Conservation (phyloP, 805 yeast genomes). For the Ogataea trehaloabstinens region DNA sequence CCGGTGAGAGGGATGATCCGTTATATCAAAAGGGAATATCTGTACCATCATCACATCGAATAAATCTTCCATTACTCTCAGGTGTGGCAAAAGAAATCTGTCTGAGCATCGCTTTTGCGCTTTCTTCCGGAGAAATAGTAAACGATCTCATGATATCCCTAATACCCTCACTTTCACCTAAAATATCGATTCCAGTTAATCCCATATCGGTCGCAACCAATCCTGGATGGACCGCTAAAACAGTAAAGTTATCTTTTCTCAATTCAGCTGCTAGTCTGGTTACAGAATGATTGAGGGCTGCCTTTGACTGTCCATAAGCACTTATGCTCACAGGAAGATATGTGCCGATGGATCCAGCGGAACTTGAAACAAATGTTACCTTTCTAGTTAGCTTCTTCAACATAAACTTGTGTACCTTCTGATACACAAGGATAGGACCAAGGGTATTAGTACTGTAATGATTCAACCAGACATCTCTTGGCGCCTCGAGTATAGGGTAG, state of each 20-base stretch:
- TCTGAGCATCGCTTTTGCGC: background rate
- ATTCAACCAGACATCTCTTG: background rate
- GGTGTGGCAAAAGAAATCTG: conserved; percentile 1
- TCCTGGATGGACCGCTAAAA: conserved; percentile 10
- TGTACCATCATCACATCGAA: background rate
- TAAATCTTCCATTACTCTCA: conserved; percentile 2
- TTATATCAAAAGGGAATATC: conserved; percentile 1
- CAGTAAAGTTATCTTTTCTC: conserved; percentile 18
- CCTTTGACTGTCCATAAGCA: conserved; percentile 37
- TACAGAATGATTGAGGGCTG: conserved; percentile 33
- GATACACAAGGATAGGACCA: conserved; percentile 32
- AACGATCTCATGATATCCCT: background rate
- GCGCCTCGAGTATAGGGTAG: background rate
- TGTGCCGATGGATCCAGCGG: conserved; percentile 28
- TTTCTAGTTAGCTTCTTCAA: conserved; percentile 27
- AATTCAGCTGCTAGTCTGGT: conserved; percentile 28
- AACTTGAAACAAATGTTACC: conserved; percentile 29
- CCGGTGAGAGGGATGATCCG: no score
- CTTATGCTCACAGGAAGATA: conserved; percentile 19
- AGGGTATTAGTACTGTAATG: conserved; percentile 25
- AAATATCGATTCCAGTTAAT: background rate
- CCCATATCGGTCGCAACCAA: conserved; percentile 9
- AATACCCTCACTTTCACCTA: background rate
- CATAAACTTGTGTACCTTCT: conserved; percentile 30
- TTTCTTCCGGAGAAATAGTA: conserved; percentile 2